phyloP scores from a whole-genome alignment of 495 filamentous ascomycete species.

The Venustampulla echinocandica region DNA sequence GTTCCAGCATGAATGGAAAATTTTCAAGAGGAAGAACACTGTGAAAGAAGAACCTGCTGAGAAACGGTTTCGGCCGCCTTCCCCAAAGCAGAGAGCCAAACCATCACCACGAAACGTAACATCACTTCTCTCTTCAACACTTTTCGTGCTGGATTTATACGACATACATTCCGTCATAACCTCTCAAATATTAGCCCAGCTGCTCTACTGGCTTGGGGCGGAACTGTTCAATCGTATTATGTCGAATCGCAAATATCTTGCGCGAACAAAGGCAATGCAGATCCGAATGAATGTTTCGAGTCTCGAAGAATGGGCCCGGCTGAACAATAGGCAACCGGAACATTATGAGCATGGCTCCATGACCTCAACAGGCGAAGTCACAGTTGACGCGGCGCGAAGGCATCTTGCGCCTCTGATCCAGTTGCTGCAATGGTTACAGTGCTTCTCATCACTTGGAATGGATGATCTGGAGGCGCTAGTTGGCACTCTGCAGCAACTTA shows the following conservation, averaged over 20 bases:
- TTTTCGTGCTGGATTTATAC: conserved; percentile 96
- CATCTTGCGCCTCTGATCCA: conserved; percentile 91
- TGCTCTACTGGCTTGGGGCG: conserved; percentile 93
- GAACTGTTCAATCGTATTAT: conserved; percentile 98
- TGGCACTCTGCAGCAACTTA: conserved; percentile 78
- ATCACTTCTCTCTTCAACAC: conserved; percentile 89
- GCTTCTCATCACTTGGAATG: conserved; percentile 82
- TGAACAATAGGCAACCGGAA: conserved; percentile 88
- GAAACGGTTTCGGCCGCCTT: conserved; percentile 85
- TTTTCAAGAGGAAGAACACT: conserved; percentile 85
- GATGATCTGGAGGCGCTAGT: conserved; percentile 84
- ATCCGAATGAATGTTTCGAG: conserved; percentile 97
- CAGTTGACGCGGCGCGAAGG: conserved; percentile 67
- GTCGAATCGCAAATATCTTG: conserved; percentile 88
- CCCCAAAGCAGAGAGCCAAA: conserved; percentile 88
- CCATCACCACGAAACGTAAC: conserved; percentile 90
- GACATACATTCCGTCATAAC: conserved; percentile 97
- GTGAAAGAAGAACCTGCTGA: conserved; percentile 81
- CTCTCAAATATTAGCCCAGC: conserved; percentile 82
- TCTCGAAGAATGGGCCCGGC: conserved; percentile 90
- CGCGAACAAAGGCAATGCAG: conserved; percentile 98
- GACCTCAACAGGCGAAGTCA: conserved; percentile 76
- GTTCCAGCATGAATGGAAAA: conserved; percentile 96
- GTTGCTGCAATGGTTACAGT: conserved; percentile 94
- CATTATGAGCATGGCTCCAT: conserved; percentile 92